Percentiles rank a stretch among this genome's conserved stretches.
phyloP scores from a whole-genome alignment of 768 basidiomycete species.

The Scleroderma bovista region DNA sequence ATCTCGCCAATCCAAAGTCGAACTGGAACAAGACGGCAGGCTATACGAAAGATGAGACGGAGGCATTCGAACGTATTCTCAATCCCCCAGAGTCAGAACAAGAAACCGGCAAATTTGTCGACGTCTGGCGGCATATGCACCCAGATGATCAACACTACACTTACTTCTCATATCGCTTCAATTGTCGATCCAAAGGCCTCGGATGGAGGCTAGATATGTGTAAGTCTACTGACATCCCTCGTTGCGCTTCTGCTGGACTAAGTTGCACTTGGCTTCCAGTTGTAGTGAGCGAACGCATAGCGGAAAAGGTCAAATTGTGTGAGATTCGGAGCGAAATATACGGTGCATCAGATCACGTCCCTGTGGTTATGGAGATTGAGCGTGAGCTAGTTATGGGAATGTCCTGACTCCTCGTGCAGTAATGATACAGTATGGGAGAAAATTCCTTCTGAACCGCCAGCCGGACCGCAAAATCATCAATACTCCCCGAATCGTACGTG shows the following conservation, averaged over 20 bases:
- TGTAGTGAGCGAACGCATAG: slow-evolving; percentile 67
- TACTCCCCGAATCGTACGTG: slow-evolving; percentile 84
- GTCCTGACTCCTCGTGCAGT: not conserved
- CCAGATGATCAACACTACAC: slow-evolving; percentile 71
- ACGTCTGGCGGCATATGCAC: slow-evolving; percentile 74
- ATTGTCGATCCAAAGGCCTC: slow-evolving; percentile 71
- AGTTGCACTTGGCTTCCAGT: slow-evolving; percentile 37
- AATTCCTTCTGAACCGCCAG: not conserved
- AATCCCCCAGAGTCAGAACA: slow-evolving; percentile 37
- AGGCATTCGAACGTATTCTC: slow-evolving; percentile 66
- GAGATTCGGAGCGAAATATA: slow-evolving; percentile 84
- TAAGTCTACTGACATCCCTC: slow-evolving; percentile 30
- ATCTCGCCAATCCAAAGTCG: slow-evolving; percentile 59
- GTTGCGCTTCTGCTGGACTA: not conserved
- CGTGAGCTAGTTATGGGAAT: slow-evolving; percentile 31
- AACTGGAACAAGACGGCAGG: slow-evolving; percentile 91
- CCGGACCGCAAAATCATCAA: slow-evolving; percentile 26
- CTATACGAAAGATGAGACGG: slow-evolving; percentile 78
- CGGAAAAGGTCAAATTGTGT: slow-evolving; percentile 65
- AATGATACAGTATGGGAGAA: not conserved
- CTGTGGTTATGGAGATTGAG: slow-evolving; percentile 71
- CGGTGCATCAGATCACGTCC: slow-evolving; percentile 84
- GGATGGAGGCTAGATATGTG: slow-evolving; percentile 90
- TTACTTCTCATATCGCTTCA: slow-evolving; percentile 81
- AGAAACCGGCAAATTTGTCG: slow-evolving; percentile 52